phyloP scores from a whole-genome alignment of 495 filamentous ascomycete genomes.

The Xylaria cubensis region DNA sequence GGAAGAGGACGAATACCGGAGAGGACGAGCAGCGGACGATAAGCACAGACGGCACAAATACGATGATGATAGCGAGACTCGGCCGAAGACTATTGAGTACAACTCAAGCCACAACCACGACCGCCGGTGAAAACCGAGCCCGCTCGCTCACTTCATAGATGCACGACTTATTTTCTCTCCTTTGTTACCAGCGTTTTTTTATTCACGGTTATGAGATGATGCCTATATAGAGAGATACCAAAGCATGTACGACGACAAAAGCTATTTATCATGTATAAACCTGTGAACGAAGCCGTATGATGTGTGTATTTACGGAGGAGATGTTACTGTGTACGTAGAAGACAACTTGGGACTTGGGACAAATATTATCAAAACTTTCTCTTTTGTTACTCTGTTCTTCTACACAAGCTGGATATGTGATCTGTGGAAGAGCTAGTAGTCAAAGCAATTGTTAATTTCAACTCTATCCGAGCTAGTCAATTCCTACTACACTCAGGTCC shows the following conservation, averaged over 20 bases:
- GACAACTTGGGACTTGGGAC: neutral
- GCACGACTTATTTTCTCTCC: slow-evolving; percentile 14
- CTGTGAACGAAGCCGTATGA: neutral
- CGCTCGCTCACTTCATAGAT: slow-evolving; percentile 9
- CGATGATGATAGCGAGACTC: slow-evolving; percentile 33
- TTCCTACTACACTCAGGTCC: neutral
- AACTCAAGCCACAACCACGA: slow-evolving; percentile 28
- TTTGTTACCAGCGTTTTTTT: slow-evolving; percentile 21
- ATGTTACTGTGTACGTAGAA: slow-evolving; percentile 20
- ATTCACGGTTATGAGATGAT: neutral
- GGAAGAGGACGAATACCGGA: slow-evolving; percentile 44
- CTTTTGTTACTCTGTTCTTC: neutral
- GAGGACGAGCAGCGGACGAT: slow-evolving; percentile 37
- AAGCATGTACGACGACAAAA: slow-evolving; percentile 28
- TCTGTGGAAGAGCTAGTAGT: neutral
- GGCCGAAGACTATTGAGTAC: slow-evolving; percentile 35
- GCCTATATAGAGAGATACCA: slow-evolving; percentile 32
- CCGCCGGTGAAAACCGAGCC: slow-evolving; percentile 27
- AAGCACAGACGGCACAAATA: slow-evolving; percentile 33
- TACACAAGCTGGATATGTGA: neutral
- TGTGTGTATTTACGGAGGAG: neutral
- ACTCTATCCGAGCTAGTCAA: neutral
- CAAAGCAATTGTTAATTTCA: neutral
- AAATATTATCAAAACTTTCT: slow-evolving; percentile 5
- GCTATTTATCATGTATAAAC: slow-evolving; percentile 26